Conservation (phyloP, 192 early-diverging fungal genomes). For the Umbelopsis sp. region DNA sequence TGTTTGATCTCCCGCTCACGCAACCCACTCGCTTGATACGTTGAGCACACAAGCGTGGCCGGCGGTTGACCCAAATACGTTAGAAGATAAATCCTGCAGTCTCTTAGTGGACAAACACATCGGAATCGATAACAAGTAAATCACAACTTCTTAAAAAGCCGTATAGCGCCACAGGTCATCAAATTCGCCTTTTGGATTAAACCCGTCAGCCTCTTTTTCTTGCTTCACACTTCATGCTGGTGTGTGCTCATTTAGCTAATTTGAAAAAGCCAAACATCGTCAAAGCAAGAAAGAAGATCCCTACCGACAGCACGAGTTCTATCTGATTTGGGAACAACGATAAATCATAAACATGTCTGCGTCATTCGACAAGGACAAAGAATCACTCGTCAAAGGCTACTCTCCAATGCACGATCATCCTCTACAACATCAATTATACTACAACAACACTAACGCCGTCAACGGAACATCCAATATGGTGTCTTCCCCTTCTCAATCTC, state of each 20-base stretch:
- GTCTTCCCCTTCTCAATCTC: slow-evolving; percentile 29
- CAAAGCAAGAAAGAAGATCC: slow-evolving; percentile 15
- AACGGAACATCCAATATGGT: slow-evolving; percentile 16
- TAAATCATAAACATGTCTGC: slow-evolving; percentile 1
- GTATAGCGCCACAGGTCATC: background rate
- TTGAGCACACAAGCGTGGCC: too few species aligned
- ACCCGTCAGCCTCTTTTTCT: background rate
- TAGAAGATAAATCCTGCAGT: too few species aligned
- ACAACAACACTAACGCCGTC: slow-evolving; percentile 12
- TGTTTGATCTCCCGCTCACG: too few species aligned
- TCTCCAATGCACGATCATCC: slow-evolving; percentile 29
- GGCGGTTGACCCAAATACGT: too few species aligned
- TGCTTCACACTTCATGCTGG: slow-evolving; percentile 17
- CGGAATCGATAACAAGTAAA: too few species aligned
- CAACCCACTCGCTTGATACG: too few species aligned
- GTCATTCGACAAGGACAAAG: slow-evolving; percentile 30
- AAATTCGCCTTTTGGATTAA: slow-evolving; percentile 5
- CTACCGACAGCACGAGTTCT: background rate
- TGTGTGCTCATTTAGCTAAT: slow-evolving; percentile 9
- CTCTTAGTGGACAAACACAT: too few species aligned
- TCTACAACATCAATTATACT: slow-evolving; percentile 18
- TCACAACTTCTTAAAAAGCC: background rate
- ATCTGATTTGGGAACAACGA: background rate
- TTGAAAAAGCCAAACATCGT: slow-evolving; percentile 2
- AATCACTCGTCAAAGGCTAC: slow-evolving; percentile 24